These are phyloP conservation scores for Neoboletus subvelutipes DNA, from an alignment of 768 basidiomycete genomes.

Conservation along the genomic window DNA sequence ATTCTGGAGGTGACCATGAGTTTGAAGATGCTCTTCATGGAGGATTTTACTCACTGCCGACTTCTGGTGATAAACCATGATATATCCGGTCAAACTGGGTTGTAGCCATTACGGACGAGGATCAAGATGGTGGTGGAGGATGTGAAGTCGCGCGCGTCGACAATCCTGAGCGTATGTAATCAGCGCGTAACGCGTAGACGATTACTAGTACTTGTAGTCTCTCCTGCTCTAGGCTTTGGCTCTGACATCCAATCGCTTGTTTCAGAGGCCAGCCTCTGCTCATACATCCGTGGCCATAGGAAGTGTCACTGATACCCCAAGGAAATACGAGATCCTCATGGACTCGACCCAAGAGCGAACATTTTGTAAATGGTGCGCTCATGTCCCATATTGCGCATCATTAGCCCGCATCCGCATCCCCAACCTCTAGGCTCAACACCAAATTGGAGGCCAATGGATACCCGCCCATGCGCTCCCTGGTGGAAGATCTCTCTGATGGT, in stretches of 20 bases:
- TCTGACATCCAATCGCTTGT: not conserved
- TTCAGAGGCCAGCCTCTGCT: not conserved
- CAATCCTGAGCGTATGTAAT: slow-evolving; percentile 13
- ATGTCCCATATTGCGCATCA: not conserved
- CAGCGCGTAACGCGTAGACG: slow-evolving; percentile 17
- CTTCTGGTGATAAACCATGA: slow-evolving; percentile 65
- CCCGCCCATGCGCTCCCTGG: slow-evolving; percentile 85
- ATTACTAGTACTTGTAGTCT: not conserved
- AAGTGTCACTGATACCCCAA: not conserved
- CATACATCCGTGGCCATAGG: not conserved
- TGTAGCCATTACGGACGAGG: slow-evolving; percentile 45
- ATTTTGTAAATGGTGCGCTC: slow-evolving; percentile 83
- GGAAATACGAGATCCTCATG: slow-evolving; percentile 15
- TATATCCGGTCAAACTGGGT: slow-evolving; percentile 88
- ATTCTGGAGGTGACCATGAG: slow-evolving; percentile 46
- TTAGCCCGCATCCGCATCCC: not conserved
- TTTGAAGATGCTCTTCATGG: not conserved
- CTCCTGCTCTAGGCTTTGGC: not conserved
- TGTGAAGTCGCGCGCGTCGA: slow-evolving; percentile 34
- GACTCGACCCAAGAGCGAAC: slow-evolving; percentile 65
- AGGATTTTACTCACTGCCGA: slow-evolving; percentile 69
- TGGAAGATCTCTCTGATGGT: slow-evolving; percentile 90
- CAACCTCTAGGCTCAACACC: slow-evolving; percentile 81
- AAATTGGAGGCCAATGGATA: slow-evolving; percentile 85
- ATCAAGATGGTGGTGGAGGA: slow-evolving; percentile 9